Evolutionary conservation across 768 basidiomycete species (phyloP), one percentile per base, ranked within the genome.

Genomic region (Hericium alpestre): DNA sequence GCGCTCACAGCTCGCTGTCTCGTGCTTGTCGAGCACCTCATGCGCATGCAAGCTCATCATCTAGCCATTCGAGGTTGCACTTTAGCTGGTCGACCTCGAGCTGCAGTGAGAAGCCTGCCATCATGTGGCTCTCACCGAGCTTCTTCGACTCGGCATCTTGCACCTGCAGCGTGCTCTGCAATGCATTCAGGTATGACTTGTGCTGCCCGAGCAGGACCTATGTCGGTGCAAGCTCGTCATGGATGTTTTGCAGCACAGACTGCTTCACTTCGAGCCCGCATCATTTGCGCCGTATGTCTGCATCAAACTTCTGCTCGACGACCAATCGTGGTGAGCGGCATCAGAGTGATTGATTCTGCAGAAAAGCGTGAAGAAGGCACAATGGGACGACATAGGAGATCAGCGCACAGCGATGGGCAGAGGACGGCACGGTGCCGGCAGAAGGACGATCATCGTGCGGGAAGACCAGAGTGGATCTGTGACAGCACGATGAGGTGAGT

Each of bases 21-120:
- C 90, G 51, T 78, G 76, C 51, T 84, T 79, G 13, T 81, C 79
- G 5, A 90, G 68, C 41, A 92, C 90, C 58, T 80, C 86, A 74
- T 3, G 85, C 79, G 38, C 87, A 80, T 18, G 78, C 70, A 4
- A 95, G 74, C 54, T 95, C 91, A 59, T 86, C 84, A 64, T 95
- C 89, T 1, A 86, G 74, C 3, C 88, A 74, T 61, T 86, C 84
- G 41, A 96, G 64, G 66, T 99, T 95, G 27, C 93, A 79, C 68
- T 86, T 86, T 51, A 93, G 72, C 2, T 91, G 74, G 60, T 97
- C 95, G 1, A 89, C 76, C 69, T 99, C 94, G 18, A 97, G 79
- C 67, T 96, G 90, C 37, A 97, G 72, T 0, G 89, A 89, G 73
- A 92, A 90, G 47, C 83, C 77, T 22, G 92, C 87, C 3, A 84